phyloP scores from a whole-genome alignment of 129 eudicot species.

The Heracleum sosnowskyi region DNA sequence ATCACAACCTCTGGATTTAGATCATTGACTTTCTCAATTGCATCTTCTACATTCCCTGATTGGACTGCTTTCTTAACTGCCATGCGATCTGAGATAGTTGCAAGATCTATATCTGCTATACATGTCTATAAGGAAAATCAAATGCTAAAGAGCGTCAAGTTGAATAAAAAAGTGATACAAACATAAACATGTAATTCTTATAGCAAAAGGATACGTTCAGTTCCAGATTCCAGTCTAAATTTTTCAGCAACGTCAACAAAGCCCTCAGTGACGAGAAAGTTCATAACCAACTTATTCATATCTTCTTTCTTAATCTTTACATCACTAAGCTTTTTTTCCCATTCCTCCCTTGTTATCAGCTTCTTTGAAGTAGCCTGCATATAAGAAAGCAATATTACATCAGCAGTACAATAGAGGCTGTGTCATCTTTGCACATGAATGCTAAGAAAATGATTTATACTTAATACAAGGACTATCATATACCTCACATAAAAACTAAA shows the following conservation, averaged over 20 bases:
- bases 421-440: background rate
- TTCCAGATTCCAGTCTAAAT: conserved; percentile 81
- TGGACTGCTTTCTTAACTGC: conserved; percentile 99
- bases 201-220: conserved; percentile 72
- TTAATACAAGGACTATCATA: background rate
- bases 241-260: conserved; percentile 98
- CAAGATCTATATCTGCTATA: conserved; percentile 89
- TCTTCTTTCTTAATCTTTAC: conserved; percentile 87
- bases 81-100: conserved; percentile 91
- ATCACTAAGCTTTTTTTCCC: conserved; percentile 89
- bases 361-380: conserved; percentile 75
- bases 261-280: conserved; percentile 96
- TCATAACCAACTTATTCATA: conserved; percentile 93
- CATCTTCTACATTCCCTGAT: conserved; percentile 87
- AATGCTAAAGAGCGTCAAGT: background rate
- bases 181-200: background rate
- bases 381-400: background rate
- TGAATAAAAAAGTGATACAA: background rate
- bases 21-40: conserved; percentile 89
- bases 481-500: background rate
- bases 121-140: conserved; percentile 45
- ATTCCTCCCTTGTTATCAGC: conserved; percentile 81
- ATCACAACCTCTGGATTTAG: conserved; percentile 63
- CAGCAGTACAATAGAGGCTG: background rate
- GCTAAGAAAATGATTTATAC: background rate